Evolutionary conservation across 2,329 filamentous ascomycete species (phyloP).

Genomic region (Botrytis tulipae): DNA sequence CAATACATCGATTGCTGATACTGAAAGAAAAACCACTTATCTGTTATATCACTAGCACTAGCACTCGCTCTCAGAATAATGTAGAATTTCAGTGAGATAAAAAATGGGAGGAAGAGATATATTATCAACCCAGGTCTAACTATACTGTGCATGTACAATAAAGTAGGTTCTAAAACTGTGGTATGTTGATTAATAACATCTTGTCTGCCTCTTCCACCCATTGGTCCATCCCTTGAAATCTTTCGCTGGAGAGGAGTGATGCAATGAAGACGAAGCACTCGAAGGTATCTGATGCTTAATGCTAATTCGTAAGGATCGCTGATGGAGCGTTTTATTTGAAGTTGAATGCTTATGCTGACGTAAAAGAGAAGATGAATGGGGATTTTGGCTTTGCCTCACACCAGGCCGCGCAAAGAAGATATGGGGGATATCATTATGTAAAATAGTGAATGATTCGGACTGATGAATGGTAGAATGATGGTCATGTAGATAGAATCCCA

Average conservation of each 20-base stretch:
- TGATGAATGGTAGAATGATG: too few relatives aligned
- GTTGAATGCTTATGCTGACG: constrained; percentile 14
- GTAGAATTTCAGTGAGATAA: background rate
- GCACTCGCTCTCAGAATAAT: background rate
- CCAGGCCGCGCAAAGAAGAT: background rate
- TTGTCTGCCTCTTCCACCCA: constrained; percentile 8
- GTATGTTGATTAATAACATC: constrained; percentile 9
- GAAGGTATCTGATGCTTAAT: constrained; percentile 17
- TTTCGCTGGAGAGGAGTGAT: constrained; percentile 19
- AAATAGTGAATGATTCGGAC: background rate
- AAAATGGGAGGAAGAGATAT: constrained; percentile 10
- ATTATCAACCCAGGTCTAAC: constrained; percentile 16
- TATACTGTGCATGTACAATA: constrained; percentile 18
- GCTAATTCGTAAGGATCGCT: constrained; percentile 4
- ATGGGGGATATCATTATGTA: constrained; percentile 1
- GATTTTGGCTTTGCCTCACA: background rate
- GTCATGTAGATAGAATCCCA: background rate
- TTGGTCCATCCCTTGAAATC: constrained; percentile 1
- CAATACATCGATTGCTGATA: background rate
- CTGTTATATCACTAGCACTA: constrained; percentile 2
- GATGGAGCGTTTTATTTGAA: constrained; percentile 13
- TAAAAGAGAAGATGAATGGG: background rate
- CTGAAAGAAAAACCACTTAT: constrained; percentile 3
- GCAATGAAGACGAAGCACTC: constrained; percentile 10
- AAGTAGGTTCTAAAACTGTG: background rate